Evolutionary conservation across 2,329 filamentous ascomycete genomes (phyloP).

Genomic region (Claviceps arundinis): DNA sequence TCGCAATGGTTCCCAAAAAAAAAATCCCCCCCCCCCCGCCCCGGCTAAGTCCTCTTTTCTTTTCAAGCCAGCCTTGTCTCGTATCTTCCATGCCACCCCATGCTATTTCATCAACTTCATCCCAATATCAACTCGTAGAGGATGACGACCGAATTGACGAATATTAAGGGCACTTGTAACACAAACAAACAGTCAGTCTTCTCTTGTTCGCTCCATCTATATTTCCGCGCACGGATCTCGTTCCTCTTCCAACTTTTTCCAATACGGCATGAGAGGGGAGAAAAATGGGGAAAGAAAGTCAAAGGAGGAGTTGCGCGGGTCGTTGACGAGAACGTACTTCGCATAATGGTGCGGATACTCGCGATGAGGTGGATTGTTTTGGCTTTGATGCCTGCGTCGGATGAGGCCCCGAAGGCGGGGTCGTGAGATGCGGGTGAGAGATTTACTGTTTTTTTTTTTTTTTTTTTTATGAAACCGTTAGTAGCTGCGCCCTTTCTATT

Average conservation of each 20-base stretch:
- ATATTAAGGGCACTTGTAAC: constrained; percentile 71
- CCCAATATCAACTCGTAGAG: constrained; percentile 68
- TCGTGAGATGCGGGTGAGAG: constrained; percentile 61
- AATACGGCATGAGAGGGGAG: background rate
- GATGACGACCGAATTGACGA: constrained; percentile 71
- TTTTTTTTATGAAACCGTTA: background rate
- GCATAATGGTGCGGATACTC: constrained; percentile 81
- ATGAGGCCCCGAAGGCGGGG: constrained; percentile 60
- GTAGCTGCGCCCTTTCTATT: background rate
- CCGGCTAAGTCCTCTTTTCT: no score
- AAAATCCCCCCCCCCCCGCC: no score
- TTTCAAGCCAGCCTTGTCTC: no score
- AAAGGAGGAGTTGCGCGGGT: no score
- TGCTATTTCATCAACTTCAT: constrained; percentile 24
- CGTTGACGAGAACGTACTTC: constrained; percentile 42
- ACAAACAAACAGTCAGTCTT: background rate
- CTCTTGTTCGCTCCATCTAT: background rate
- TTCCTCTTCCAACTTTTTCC: background rate
- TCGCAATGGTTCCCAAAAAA: no score
- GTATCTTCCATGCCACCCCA: no score
- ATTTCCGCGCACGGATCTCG: no score
- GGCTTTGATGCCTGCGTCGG: constrained; percentile 69
- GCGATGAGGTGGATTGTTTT: constrained; percentile 84
- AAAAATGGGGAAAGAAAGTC: background rate
- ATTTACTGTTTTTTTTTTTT: constrained; percentile 44